Percentiles rank a stretch among this genome's conserved stretches.
phyloP scores from a whole-genome alignment of 176 grass and related monocot species.

The Pontederia paniculata region DNA sequence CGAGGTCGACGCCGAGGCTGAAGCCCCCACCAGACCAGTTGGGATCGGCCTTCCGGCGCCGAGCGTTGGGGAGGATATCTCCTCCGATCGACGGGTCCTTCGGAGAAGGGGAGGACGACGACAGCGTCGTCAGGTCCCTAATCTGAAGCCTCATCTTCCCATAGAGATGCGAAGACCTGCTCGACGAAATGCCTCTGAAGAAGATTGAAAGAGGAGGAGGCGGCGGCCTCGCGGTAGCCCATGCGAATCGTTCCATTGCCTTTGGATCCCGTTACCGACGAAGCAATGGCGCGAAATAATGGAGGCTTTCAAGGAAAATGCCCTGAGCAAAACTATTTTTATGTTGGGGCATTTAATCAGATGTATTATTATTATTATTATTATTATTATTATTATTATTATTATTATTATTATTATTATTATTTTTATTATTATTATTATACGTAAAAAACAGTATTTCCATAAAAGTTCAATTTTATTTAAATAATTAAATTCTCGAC shows the following conservation, averaged over 20 bases:
- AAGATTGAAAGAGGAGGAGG: not conserved
- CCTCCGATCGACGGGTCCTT: conserved; percentile 2
- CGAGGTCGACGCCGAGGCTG: conserved; percentile 81
- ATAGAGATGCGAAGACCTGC: not conserved
- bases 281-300: too few species aligned
- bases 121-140: not conserved
- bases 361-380: too few species aligned
- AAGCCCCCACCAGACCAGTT: conserved; percentile 48
- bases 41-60: conserved; percentile 43
- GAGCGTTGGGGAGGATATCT: conserved; percentile 51
- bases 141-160: not conserved
- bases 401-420: too few species aligned
- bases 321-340: too few species aligned
- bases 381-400: too few species aligned
- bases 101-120: not conserved
- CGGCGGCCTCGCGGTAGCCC: not conserved
- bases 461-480: too few species aligned
- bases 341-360: too few species aligned
- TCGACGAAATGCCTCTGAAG: too few species aligned
- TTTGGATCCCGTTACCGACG: not conserved
- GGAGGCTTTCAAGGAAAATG: too few species aligned
- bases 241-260: not conserved
- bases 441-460: too few species aligned
- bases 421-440: too few species aligned
- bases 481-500: too few species aligned